Evolutionary conservation across 2,329 filamentous ascomycete species (phyloP), one percentile per base, ranked within the genome.

Genomic region (Thyridium curvatum): DNA sequence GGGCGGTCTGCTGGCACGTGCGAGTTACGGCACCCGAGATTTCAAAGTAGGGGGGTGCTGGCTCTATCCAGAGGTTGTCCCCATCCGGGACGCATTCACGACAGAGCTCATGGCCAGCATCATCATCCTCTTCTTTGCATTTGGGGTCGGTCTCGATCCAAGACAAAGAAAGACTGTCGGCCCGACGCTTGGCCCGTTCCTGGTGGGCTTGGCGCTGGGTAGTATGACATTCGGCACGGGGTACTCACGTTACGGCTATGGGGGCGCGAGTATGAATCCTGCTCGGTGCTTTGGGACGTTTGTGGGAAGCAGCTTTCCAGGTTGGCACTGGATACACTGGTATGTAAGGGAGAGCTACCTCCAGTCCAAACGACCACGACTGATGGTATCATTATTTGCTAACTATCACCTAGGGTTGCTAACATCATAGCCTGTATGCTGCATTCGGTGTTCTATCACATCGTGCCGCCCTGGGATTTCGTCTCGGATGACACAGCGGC

Each of bases 121-220:
- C n/a, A 56, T 65, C 2, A 44, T 73, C 12, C 49, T 77, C 0
- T 68, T 74, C 39, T 55, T 76, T 6, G 64, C 71, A 0, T 77
- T 77, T 45, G 71, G 73, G 0, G 65, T 74, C 3, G 73, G 68
- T 8, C 49, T 77, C 4, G 72, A 77, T 50, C 72, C 73, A 0
- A 52, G 72, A 14, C 71, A 76, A 46, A 60, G 56, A 0, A 56
- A 65, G 21, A 59, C 68, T 2, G 69, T 74, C 43, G 72, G 72
- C 0, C 70, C 69, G 7, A 64, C 69, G 0, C 49, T 73, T 3
- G 64, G 64, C 0, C 71, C 73, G 0, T 65, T 72, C 18, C 52
- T 77, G 8, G 69, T 75, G 2, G 66, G 71, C 1, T 44, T 67
- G 4, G 53, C 55, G 2, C 46, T 66, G 4, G 65, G 59, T 0